Evolutionary conservation across 768 basidiomycete genomes (phyloP), one percentile per base, ranked within the genome.

Genomic region (Basidioascus undulatus): DNA sequence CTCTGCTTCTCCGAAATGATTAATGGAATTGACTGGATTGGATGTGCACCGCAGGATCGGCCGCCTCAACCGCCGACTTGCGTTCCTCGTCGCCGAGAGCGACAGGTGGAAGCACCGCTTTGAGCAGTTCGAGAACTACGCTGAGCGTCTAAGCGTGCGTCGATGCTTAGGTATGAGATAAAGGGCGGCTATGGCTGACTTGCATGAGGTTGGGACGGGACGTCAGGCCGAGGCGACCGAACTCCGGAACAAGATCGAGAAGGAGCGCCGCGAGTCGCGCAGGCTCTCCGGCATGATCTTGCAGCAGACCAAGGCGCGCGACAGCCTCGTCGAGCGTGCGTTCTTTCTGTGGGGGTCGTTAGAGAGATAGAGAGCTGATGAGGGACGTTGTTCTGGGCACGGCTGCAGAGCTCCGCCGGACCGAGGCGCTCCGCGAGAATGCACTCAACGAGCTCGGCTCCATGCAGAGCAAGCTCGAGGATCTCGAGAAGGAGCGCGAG

Each of bases 61-160:
- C 24, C 71, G 82, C 32, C 66, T 84, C 24, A 77, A 74, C 33
- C 69, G 81, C 40, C 67, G 82, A 37, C 68, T 86, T 48, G 83
- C 83, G 61, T 86, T 83, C 65, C 63, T 86, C 51, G 81, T 84
- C 77, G 81, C 80, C 1, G 81, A 83, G 57, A 73, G 72, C 5
- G 80, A 83, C 51, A 60, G 83, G 35, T 89, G 84, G 83, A 66
- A 82, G 44, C 77, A 84, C 59, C 87, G 86, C 54, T 89, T 89
- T 50, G 78, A 86, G 38, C 76, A 78, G 12, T 89, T 92, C 49
- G 86, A 92, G 57, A 74, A 76, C 57, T 86, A 87, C 54, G 84
- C 86, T 7, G 84, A 87, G 62, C 76, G 78, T 53, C 66, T 92
- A 24, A 81, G 78, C 50, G 66, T n/a, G n/a, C n/a, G n/a, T n/a